These are phyloP conservation scores for Aspergillus taichungensis DNA, from an alignment of 495 filamentous ascomycete genomes.

Conservation along the genomic window DNA sequence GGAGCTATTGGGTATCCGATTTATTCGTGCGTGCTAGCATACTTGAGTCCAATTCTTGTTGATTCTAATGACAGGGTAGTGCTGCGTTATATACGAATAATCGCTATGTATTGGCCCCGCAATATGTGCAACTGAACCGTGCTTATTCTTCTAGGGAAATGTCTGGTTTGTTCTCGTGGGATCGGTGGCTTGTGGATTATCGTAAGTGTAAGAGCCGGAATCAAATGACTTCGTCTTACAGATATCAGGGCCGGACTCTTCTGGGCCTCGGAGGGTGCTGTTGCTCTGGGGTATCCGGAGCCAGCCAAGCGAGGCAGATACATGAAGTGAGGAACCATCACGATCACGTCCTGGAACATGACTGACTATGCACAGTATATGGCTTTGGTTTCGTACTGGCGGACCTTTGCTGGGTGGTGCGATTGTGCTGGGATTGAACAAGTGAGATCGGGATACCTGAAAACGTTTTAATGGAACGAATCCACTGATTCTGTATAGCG, in stretches of 20 bases:
- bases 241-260: constrained; percentile 45
- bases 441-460: constrained; percentile 8
- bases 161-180: constrained; percentile 59
- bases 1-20: constrained; percentile 40
- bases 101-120: constrained; percentile 32
- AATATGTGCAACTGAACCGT: neutral
- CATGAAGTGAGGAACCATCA: constrained; percentile 25
- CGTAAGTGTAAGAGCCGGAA: constrained; percentile 17
- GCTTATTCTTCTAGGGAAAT: constrained; percentile 30
- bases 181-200: constrained; percentile 53
- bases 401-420: constrained; percentile 54
- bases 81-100: constrained; percentile 60
- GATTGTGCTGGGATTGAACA: constrained; percentile 54
- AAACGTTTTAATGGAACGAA: neutral
- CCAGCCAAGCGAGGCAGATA: constrained; percentile 47
- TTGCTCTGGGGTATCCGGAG: constrained; percentile 56
- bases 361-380: constrained; percentile 29
- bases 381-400: constrained; percentile 49
- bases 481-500: constrained; percentile 17
- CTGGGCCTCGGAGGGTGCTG: constrained; percentile 56
- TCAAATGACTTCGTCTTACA: neutral
- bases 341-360: neutral
- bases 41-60: neutral
- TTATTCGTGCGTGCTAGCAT: constrained; percentile 19
- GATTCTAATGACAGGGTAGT: constrained; percentile 24